These are phyloP conservation scores for Cyberlindnera euphorbiiphila DNA, from an alignment of 805 yeast species.

Conservation along the genomic window DNA sequence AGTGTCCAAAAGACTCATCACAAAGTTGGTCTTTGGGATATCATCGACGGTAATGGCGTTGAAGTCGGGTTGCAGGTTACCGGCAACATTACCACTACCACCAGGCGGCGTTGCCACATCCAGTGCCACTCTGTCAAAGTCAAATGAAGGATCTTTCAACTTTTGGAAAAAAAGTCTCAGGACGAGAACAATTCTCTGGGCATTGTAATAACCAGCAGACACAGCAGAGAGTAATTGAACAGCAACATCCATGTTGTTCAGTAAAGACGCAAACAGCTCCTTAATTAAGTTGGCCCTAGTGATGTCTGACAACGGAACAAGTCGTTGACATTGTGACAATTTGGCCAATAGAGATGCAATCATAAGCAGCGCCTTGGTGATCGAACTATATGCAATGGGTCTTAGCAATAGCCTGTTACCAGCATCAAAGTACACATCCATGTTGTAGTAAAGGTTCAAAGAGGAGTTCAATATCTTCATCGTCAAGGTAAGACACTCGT, in stretches of 20 bases:
- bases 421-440: slow-evolving; percentile 31
- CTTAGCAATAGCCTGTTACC: slow-evolving; percentile 40
- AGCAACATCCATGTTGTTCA: slow-evolving; percentile 9
- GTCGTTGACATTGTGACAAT: slow-evolving; percentile 20
- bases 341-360: slow-evolving; percentile 11
- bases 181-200: slow-evolving; percentile 18
- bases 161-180: slow-evolving; percentile 14
- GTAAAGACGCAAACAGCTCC: slow-evolving; percentile 11
- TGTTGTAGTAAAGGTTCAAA: slow-evolving; percentile 31
- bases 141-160: slow-evolving; percentile 19
- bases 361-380: slow-evolving; percentile 15
- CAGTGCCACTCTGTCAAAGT: slow-evolving; percentile 16
- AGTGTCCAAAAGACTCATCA: slow-evolving; percentile 16
- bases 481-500: slow-evolving; percentile 28
- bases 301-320: slow-evolving; percentile 6
- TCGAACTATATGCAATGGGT: slow-evolving; percentile 29
- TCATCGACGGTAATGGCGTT: slow-evolving; percentile 18
- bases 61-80: slow-evolving; percentile 5
- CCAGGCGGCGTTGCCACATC: slow-evolving; percentile 4
- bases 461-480: slow-evolving; percentile 34
- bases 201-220: slow-evolving; percentile 16
- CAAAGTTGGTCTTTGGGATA: slow-evolving; percentile 17
- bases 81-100: background rate
- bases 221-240: slow-evolving; percentile 19
- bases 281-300: slow-evolving; percentile 12